phyloP scores from a whole-genome alignment of 2,329 filamentous ascomycete genomes.

The Pyrenophora teres region DNA sequence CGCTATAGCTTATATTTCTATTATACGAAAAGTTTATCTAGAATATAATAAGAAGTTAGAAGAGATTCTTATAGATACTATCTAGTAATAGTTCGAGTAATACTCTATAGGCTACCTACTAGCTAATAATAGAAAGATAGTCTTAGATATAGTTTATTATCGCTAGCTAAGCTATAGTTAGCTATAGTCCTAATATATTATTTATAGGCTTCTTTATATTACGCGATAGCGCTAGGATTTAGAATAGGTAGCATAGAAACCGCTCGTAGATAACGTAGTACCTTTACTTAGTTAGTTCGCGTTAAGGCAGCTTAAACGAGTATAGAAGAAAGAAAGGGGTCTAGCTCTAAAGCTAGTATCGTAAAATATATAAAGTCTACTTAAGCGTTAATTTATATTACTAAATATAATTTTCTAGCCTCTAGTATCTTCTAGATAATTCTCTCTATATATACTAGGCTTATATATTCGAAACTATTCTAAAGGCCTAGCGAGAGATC shows the following conservation, averaged over 20 bases:
- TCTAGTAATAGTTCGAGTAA: slow-evolving; percentile 3
- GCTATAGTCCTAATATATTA: slow-evolving; percentile 8
- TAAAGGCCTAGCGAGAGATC: background rate
- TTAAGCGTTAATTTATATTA: slow-evolving; percentile 9
- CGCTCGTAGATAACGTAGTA: slow-evolving; percentile 10
- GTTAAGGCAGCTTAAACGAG: slow-evolving; percentile 10
- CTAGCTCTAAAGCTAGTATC: slow-evolving; percentile 15
- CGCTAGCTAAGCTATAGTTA: slow-evolving; percentile 8
- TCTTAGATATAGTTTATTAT: slow-evolving; percentile 14
- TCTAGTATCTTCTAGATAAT: slow-evolving; percentile 15
- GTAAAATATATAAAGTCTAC: slow-evolving; percentile 6
- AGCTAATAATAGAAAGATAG: background rate
- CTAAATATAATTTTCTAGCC: slow-evolving; percentile 10
- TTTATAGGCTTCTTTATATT: slow-evolving; percentile 10
- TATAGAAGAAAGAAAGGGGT: slow-evolving; percentile 12
- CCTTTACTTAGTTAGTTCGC: slow-evolving; percentile 8
- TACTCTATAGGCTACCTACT: slow-evolving; percentile 4
- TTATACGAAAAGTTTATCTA: slow-evolving; percentile 9
- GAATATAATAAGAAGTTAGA: slow-evolving; percentile 16
- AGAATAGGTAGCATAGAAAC: slow-evolving; percentile 13
- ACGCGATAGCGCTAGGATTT: slow-evolving; percentile 8
- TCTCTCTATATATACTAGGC: background rate
- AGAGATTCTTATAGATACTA: slow-evolving; percentile 5
- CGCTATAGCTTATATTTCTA: no score
- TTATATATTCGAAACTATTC: background rate